phyloP scores from a whole-genome alignment of 1,139 yeast species.

The Scheffersomyces quercinus region DNA sequence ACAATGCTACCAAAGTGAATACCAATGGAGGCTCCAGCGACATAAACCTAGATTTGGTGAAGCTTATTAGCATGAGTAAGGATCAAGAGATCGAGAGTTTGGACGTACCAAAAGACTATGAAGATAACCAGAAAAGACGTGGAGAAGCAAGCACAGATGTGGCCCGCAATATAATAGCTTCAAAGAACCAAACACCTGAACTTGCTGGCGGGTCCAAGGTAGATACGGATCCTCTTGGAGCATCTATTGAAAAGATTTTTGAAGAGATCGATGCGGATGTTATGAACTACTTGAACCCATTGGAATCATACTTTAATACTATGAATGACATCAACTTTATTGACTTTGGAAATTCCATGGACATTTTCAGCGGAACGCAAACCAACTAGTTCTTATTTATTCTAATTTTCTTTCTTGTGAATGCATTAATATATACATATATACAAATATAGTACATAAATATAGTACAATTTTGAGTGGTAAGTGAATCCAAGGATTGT shows the following conservation, averaged over 20 bases:
- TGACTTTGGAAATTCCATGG: neutral
- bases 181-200: no score
- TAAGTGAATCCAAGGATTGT: no score
- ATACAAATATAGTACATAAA: no score
- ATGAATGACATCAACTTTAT: neutral
- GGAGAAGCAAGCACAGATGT: neutral
- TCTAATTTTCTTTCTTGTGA: no score
- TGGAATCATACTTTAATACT: constrained; percentile 23
- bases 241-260: constrained; percentile 30
- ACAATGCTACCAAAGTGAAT: constrained; percentile 3
- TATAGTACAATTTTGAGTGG: no score
- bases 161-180: no score
- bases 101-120: constrained; percentile 29
- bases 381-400: neutral
- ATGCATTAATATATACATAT: no score
- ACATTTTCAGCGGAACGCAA: neutral
- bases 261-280: constrained; percentile 35
- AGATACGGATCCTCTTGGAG: constrained; percentile 2
- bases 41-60: constrained; percentile 29
- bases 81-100: constrained; percentile 49
- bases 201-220: neutral
- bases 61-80: constrained; percentile 44
- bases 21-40: constrained; percentile 2
- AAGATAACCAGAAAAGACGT: neutral
- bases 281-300: constrained; percentile 27